These are phyloP conservation scores for Calonectria pauciramosa DNA, from an alignment of 2,329 filamentous ascomycete genomes.

Conservation along the genomic window DNA sequence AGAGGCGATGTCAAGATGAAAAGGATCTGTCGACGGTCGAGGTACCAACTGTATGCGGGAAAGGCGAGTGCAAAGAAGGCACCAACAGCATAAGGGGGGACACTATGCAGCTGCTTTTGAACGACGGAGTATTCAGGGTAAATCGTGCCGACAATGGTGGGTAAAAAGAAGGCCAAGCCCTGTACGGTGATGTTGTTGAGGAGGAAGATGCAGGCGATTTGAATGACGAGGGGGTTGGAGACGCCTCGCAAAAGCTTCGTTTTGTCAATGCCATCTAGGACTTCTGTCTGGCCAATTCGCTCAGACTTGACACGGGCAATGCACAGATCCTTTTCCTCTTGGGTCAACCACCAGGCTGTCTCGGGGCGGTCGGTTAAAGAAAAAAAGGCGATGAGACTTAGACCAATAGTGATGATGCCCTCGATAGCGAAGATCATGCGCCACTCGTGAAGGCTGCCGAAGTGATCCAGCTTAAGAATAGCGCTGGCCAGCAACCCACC, in stretches of 20 bases:
- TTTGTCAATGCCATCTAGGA: slow-evolving; percentile 72
- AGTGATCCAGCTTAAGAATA: slow-evolving; percentile 70
- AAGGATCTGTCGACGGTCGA: slow-evolving; percentile 68
- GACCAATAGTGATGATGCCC: slow-evolving; percentile 69
- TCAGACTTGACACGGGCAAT: slow-evolving; percentile 72
- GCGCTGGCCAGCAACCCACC: slow-evolving; percentile 74
- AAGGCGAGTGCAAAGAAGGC: slow-evolving; percentile 71
- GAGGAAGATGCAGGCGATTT: slow-evolving; percentile 70
- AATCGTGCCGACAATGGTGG: slow-evolving; percentile 75
- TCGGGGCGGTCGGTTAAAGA: slow-evolving; percentile 77
- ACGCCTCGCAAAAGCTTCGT: slow-evolving; percentile 71
- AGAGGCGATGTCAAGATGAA: slow-evolving; percentile 68
- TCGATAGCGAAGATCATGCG: slow-evolving; percentile 81
- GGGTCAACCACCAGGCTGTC: slow-evolving; percentile 73
- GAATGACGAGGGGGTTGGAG: slow-evolving; percentile 69
- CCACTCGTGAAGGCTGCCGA: slow-evolving; percentile 71
- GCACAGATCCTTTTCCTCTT: slow-evolving; percentile 74
- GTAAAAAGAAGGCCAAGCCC: slow-evolving; percentile 75
- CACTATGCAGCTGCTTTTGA: slow-evolving; percentile 73
- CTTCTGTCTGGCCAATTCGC: slow-evolving; percentile 69
- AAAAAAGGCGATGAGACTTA: slow-evolving; percentile 71
- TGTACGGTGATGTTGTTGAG: slow-evolving; percentile 77
- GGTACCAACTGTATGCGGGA: slow-evolving; percentile 68
- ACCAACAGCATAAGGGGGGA: slow-evolving; percentile 74
- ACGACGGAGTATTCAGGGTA: slow-evolving; percentile 71